Percentiles rank a stretch among this genome's conserved stretches.
Evolutionary conservation across 352 stramenopile species (phyloP).

Genomic region (Globisporangium carolinianum): DNA sequence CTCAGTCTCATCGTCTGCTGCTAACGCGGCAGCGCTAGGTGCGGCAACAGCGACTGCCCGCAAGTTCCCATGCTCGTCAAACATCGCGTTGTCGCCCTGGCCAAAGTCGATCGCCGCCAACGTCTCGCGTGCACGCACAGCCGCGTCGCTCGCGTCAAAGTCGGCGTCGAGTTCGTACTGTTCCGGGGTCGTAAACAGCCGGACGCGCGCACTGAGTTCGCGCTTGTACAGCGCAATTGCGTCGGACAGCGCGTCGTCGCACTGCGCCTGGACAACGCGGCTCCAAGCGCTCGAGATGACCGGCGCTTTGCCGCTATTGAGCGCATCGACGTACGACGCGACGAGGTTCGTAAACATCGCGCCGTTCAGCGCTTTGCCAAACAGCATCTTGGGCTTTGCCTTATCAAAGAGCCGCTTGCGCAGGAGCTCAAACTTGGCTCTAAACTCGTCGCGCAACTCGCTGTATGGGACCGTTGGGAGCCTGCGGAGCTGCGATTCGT

Average conservation of each 20-base stretch:
- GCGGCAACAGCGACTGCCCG: constrained; percentile 28
- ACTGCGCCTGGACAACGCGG: constrained; percentile 81
- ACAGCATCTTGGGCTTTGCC: constrained; percentile 80
- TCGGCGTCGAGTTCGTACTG: constrained; percentile 50
- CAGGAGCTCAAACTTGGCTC: constrained; percentile 60
- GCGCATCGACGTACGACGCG: constrained; percentile 71
- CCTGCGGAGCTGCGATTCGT: constrained; percentile 76
- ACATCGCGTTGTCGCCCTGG: constrained; percentile 57
- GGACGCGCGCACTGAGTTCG: constrained; percentile 47
- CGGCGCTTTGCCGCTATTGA: constrained; percentile 83
- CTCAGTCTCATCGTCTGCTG: constrained; percentile 22
- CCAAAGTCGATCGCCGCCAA: constrained; percentile 46
- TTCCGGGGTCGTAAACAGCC: constrained; percentile 36
- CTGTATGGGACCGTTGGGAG: constrained; percentile 63
- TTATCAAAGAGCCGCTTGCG: constrained; percentile 66
- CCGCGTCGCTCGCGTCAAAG: constrained; percentile 21
- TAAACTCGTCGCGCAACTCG: constrained; percentile 81
- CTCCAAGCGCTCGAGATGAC: constrained; percentile 88
- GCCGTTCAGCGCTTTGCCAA: constrained; percentile 79
- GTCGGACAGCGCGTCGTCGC: constrained; percentile 70
- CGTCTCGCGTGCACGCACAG: constrained; percentile 11
- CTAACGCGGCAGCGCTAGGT: background rate
- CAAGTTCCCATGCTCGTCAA: constrained; percentile 73
- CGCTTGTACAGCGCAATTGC: constrained; percentile 74
- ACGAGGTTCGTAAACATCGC: constrained; percentile 85